Percentiles rank a stretch among this genome's conserved stretches.
Evolutionary conservation across 345 rosid genomes (phyloP).

Genomic region (Arabidopsis arenosa): DNA sequence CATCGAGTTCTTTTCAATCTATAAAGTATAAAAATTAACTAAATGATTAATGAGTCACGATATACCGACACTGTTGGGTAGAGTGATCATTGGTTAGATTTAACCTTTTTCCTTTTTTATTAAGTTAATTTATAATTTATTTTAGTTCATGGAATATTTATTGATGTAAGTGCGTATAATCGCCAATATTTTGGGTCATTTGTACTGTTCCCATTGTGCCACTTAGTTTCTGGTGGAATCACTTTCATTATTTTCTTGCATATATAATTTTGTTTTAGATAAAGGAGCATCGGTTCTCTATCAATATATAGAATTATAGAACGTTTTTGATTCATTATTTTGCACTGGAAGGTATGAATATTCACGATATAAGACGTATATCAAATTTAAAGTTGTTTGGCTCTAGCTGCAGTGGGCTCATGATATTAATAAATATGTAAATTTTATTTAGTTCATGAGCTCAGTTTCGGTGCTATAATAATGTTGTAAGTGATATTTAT

Average conservation of each 20-base stretch:
- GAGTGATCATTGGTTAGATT: conserved; percentile 37
- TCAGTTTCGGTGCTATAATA: neutral
- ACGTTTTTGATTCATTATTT: conserved; percentile 29
- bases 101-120: conserved; percentile 2
- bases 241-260: conserved; percentile 35
- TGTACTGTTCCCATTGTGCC: conserved; percentile 33
- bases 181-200: conserved; percentile 37
- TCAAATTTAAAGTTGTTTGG: conserved; percentile 4
- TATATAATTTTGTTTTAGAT: conserved; percentile 23
- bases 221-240: conserved; percentile 42
- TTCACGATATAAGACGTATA: conserved; percentile 8
- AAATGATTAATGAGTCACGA: conserved; percentile 40
- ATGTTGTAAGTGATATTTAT: too few relatives aligned
- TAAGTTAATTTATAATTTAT: conserved; percentile 18
- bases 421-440: too few relatives aligned
- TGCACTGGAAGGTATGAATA: conserved; percentile 16
- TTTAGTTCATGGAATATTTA: conserved; percentile 37
- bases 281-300: conserved; percentile 16
- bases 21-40: conserved; percentile 12
- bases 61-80: conserved; percentile 34
- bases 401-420: conserved; percentile 2
- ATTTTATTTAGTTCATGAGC: neutral
- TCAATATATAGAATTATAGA: neutral
- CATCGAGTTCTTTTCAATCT: conserved; percentile 12
- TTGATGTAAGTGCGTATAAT: conserved; percentile 42